A percentile compares a stretch with the other conserved stretches of the same genome.
Conservation (phyloP, 495 filamentous ascomycete species). For the Trichoderma erinaceum region DNA sequence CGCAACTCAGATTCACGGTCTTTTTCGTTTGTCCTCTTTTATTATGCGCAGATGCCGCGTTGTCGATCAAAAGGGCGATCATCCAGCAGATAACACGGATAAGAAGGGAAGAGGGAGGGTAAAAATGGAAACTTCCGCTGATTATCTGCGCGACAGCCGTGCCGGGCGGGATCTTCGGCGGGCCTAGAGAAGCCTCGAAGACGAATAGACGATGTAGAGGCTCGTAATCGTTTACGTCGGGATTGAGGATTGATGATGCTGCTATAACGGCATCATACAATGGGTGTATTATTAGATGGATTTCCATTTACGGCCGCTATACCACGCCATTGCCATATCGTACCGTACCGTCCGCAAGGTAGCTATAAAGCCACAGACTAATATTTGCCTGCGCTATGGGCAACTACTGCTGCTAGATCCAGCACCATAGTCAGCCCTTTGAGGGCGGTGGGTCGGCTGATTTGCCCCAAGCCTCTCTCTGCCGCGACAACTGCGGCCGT, state of each 20-base stretch:
- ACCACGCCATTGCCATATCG: too few relatives aligned
- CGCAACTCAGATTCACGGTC: background rate
- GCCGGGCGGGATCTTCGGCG: conserved; percentile 1
- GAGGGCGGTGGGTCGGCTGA: background rate
- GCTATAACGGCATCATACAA: too few relatives aligned
- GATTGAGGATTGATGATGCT: too few relatives aligned
- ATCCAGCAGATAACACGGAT: background rate
- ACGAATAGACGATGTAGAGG: too few relatives aligned
- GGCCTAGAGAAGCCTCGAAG: background rate
- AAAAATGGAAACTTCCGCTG: background rate
- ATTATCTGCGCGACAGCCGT: background rate
- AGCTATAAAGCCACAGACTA: too few relatives aligned
- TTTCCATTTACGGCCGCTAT: too few relatives aligned
- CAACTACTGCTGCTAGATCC: too few relatives aligned
- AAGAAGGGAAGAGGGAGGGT: background rate
- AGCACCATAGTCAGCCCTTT: too few relatives aligned
- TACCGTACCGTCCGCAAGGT: too few relatives aligned
- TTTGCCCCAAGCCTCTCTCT: conserved; percentile 3
- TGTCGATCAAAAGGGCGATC: background rate
- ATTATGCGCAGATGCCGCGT: background rate
- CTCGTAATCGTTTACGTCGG: too few relatives aligned
- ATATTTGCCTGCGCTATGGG: too few relatives aligned
- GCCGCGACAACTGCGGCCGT: background rate
- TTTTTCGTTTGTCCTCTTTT: background rate
- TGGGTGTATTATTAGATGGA: too few relatives aligned